Evolutionary conservation across 257 asterid genomes (phyloP), one percentile per base, ranked within the genome.

Genomic region (Solanum boliviense): DNA sequence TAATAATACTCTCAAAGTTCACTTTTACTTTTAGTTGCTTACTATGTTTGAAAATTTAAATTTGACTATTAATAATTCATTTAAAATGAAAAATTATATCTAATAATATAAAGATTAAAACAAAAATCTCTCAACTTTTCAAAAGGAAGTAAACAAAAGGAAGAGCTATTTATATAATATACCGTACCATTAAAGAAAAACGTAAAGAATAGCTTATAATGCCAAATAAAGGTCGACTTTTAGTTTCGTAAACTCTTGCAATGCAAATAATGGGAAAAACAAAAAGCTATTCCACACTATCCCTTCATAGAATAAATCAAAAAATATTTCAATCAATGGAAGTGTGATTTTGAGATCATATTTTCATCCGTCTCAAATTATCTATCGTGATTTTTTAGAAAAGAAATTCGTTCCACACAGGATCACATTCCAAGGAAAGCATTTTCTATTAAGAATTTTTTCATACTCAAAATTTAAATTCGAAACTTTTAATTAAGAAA

Each of bases 331-430:
- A 34, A 35, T 36, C 10, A 21, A 21, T 0, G 3, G 4, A 12
- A 75, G 23, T 23, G 7, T 75, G 0, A 0, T 38, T 25, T 2
- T 67, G 9, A 0, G 1, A 65, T 65, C 6, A 25, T 65, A n/a
- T 2, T 25, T 20, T 5, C 0, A n/a, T 65, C 0, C 1, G 0
- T 23, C 0, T 62, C 3, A 62, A 23, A 62, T 62, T 67, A 25
- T 67, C 2, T 67, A 1, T 67, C 0, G 0, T 67, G 7, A 67
- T 10, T 65, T 25, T 60, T 67, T 7, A 7, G 0, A 58, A 58
- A 8, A 7, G 1, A 18, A 0, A 58, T 20, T 7, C 12, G 0
- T 0, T 58, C 1, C 25, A 20, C 4, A 56, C 4, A 20, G 5
- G 1, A 7, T 7, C 25, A 58, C 5, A 7, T 58, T 1, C 0